Evolutionary conservation across 2,329 filamentous ascomycete genomes (phyloP).

Genomic region (Colletotrichum euphorbiae): DNA sequence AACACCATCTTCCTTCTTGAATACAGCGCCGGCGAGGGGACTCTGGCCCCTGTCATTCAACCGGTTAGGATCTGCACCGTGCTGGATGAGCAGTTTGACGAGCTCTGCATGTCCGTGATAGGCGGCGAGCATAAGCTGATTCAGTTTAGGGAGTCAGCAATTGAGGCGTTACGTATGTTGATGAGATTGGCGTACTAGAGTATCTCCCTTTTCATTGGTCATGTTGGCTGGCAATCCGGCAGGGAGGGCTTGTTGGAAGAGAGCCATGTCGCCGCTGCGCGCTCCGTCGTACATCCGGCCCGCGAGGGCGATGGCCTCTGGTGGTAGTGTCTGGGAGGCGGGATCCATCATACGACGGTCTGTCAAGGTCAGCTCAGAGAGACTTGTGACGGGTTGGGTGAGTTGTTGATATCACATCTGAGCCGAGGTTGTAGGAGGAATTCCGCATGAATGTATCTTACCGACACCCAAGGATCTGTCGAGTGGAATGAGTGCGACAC

Average conservation of each 20-base stretch:
- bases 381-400: too few relatives aligned
- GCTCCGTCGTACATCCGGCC: conserved; percentile 75
- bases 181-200: conserved; percentile 59
- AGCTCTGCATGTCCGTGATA: conserved; percentile 75
- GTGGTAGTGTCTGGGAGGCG: conserved; percentile 57
- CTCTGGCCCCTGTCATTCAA: conserved; percentile 77
- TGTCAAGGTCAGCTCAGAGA: background rate
- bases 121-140: conserved; percentile 76
- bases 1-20: conserved; percentile 76
- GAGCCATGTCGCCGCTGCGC: conserved; percentile 65
- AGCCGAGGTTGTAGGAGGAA: background rate
- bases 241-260: conserved; percentile 72
- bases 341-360: conserved; percentile 10
- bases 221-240: conserved; percentile 76
- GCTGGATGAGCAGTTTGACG: conserved; percentile 68
- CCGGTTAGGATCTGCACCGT: conserved; percentile 74
- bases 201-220: conserved; percentile 80
- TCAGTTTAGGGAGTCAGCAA: too few relatives aligned
- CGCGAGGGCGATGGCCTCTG: conserved; percentile 75
- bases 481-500: background rate
- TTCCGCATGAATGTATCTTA: background rate
- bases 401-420: background rate
- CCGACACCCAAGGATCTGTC: background rate
- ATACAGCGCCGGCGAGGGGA: conserved; percentile 77
- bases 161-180: background rate